These are phyloP conservation scores for Fusarium sarcochroum DNA, from an alignment of 2,329 filamentous ascomycete species.

Conservation along the genomic window DNA sequence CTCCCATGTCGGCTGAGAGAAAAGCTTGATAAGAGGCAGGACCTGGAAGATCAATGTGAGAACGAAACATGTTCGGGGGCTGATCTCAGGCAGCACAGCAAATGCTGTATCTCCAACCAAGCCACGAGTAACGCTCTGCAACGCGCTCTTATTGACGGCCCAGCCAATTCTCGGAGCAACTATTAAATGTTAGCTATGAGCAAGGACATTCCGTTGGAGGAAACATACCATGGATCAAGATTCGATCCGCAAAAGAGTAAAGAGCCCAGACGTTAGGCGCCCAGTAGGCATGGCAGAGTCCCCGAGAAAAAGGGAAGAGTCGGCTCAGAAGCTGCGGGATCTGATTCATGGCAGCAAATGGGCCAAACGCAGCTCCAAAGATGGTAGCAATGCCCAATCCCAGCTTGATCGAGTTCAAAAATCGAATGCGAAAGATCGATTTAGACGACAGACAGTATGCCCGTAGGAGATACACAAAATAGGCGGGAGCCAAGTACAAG, in stretches of 20 bases:
- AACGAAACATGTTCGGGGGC: constrained; percentile 82
- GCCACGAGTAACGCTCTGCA: constrained; percentile 92
- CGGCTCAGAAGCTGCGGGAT: constrained; percentile 86
- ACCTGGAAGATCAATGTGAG: constrained; percentile 87
- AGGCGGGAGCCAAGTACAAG: constrained; percentile 94
- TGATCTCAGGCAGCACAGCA: constrained; percentile 90
- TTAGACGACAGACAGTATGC: constrained; percentile 86
- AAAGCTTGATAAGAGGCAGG: constrained; percentile 85
- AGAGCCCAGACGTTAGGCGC: constrained; percentile 97
- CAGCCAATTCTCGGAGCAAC: constrained; percentile 87
- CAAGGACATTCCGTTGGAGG: background rate
- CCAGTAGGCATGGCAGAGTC: constrained; percentile 98
- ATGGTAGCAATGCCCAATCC: constrained; percentile 79
- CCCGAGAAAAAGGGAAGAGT: constrained; percentile 93
- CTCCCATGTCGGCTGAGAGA: constrained; percentile 85
- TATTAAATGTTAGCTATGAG: constrained; percentile 52
- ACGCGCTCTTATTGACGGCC: constrained; percentile 77
- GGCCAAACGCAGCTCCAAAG: constrained; percentile 87
- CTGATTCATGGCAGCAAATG: constrained; percentile 86
- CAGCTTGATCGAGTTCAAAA: constrained; percentile 87
- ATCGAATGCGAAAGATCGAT: constrained; percentile 81
- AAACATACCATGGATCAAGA: constrained; percentile 81
- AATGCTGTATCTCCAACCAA: constrained; percentile 95
- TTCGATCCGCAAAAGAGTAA: constrained; percentile 90
- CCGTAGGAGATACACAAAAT: constrained; percentile 93